phyloP scores from a whole-genome alignment of 83 land plant species.

The Isoetes engelmannii region DNA sequence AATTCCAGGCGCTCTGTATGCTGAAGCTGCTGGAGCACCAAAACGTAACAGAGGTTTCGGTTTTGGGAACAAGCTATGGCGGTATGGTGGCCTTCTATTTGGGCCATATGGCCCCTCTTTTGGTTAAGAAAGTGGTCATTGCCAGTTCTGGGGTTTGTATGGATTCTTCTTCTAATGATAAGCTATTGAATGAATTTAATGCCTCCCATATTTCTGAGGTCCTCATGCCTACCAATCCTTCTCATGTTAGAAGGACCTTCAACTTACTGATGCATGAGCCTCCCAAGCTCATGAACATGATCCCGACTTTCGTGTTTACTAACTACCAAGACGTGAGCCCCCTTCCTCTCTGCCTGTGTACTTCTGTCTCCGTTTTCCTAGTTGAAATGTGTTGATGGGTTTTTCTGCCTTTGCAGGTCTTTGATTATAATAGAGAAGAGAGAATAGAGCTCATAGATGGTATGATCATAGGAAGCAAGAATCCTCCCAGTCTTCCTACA shows the following conservation, averaged over 20 bases:
- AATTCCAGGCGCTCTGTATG: slow-evolving; percentile 64
- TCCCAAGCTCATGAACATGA: slow-evolving; percentile 31
- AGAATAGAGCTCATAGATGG: slow-evolving; percentile 54
- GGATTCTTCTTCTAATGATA: slow-evolving; percentile 41
- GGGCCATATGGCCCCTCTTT: slow-evolving; percentile 44
- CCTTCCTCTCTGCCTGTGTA: neutral
- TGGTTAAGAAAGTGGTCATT: slow-evolving; percentile 50
- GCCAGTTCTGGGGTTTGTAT: slow-evolving; percentile 61
- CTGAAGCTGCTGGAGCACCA: slow-evolving; percentile 38
- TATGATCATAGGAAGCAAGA: slow-evolving; percentile 40
- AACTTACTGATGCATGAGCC: slow-evolving; percentile 37
- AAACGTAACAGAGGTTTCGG: slow-evolving; percentile 33
- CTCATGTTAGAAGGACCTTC: slow-evolving; percentile 45
- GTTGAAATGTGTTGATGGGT: neutral
- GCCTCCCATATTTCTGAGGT: slow-evolving; percentile 49
- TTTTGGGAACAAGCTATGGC: slow-evolving; percentile 76
- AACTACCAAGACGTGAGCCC: slow-evolving; percentile 51
- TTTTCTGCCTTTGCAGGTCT: slow-evolving; percentile 33
- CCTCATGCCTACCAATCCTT: slow-evolving; percentile 43
- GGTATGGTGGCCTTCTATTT: slow-evolving; percentile 68
- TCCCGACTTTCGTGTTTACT: slow-evolving; percentile 34
- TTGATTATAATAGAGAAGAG: slow-evolving; percentile 70
- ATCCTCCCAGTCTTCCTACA: slow-evolving; percentile 35
- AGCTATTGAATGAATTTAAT: slow-evolving; percentile 36
- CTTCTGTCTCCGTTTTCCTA: neutral